phyloP scores from a whole-genome alignment of 352 stramenopile genomes.

The Phytophthora aleatoria region DNA sequence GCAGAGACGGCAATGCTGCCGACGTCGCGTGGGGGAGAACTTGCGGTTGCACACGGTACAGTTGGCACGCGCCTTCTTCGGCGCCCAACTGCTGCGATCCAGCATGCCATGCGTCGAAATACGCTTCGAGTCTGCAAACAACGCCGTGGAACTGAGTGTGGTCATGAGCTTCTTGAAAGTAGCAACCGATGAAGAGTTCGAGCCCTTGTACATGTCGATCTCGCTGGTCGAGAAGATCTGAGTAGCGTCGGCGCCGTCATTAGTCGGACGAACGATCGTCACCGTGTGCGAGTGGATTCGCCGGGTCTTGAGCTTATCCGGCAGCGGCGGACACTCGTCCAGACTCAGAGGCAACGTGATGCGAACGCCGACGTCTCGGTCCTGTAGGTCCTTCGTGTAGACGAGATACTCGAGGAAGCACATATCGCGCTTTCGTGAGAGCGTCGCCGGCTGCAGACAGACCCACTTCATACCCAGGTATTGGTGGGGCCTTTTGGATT shows the following conservation, averaged over 20 bases:
- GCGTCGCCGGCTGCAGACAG: conserved; percentile 58
- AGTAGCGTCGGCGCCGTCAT: conserved; percentile 44
- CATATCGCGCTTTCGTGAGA: conserved; percentile 70
- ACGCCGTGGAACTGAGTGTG: conserved; percentile 57
- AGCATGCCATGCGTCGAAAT: conserved; percentile 64
- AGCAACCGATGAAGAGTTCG: conserved; percentile 26
- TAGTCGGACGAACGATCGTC: conserved; percentile 49
- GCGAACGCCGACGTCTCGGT: conserved; percentile 68
- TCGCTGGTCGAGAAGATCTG: conserved; percentile 68
- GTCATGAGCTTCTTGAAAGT: conserved; percentile 57
- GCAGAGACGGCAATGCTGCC: conserved; percentile 80
- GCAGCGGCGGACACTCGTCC: conserved; percentile 59
- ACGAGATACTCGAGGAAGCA: conserved; percentile 82
- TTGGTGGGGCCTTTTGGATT: conserved; percentile 39
- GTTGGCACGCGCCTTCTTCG: conserved; percentile 44
- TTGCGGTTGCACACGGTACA: conserved; percentile 66
- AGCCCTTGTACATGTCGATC: conserved; percentile 48
- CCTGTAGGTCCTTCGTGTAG: conserved; percentile 61
- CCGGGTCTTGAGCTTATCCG: conserved; percentile 54
- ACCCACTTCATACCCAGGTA: conserved; percentile 89
- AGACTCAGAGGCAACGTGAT: conserved; percentile 68
- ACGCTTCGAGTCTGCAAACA: conserved; percentile 63
- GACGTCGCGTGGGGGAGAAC: conserved; percentile 63
- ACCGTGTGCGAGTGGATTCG: conserved; percentile 62
- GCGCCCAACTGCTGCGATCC: conserved; percentile 55